Conservation (phyloP, 129 eudicot species). For the Oenanthe sinensis region DNA sequence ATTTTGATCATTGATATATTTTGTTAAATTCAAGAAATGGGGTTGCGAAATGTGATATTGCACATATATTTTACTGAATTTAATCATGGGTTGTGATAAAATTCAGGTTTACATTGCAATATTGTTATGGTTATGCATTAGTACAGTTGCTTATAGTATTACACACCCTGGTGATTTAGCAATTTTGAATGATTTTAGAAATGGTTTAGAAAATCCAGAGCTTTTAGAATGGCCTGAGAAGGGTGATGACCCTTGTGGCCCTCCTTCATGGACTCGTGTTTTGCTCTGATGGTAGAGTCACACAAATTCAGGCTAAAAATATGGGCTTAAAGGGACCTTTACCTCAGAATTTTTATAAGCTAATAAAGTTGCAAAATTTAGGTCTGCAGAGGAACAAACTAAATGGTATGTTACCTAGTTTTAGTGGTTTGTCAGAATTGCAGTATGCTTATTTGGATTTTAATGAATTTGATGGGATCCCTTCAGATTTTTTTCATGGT, state of each 20-base stretch:
- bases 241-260: constrained; percentile 41
- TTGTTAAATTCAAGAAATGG: background rate
- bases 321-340: constrained; percentile 34
- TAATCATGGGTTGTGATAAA: constrained; percentile 7
- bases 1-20: background rate
- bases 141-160: constrained; percentile 7
- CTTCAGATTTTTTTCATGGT: constrained; percentile 31
- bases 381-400: constrained; percentile 33
- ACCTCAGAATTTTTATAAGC: constrained; percentile 25
- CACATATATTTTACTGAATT: background rate
- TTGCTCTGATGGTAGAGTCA: constrained; percentile 32
- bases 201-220: constrained; percentile 33
- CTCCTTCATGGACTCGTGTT: constrained; percentile 38
- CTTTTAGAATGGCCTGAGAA: constrained; percentile 27
- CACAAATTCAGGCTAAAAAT: constrained; percentile 35
- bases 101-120: background rate
- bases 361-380: constrained; percentile 24
- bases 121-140: background rate
- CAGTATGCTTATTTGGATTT: constrained; percentile 28
- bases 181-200: constrained; percentile 30
- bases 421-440: constrained; percentile 30
- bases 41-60: background rate
- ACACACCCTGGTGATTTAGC: constrained; percentile 27
- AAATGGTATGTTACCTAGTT: constrained; percentile 29
- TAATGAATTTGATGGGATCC: constrained; percentile 32